Conservation (phyloP, 257 asterid species). For the Capsicum rhomboideum region DNA sequence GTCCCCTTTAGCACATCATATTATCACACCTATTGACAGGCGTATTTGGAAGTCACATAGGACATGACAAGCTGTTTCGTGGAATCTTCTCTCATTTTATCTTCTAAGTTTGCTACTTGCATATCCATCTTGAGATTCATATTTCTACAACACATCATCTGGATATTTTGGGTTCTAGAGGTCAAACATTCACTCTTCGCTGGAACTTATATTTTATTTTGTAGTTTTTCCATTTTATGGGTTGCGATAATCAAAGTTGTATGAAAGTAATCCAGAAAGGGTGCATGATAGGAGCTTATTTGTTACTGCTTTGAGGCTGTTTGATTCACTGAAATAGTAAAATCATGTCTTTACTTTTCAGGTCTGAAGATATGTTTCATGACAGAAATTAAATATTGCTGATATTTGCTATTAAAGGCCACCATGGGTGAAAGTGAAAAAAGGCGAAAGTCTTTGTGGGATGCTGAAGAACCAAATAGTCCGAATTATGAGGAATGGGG, state of each 20-base stretch:
- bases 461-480: conserved; percentile 1
- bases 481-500: neutral
- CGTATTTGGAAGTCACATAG: neutral
- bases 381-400: neutral
- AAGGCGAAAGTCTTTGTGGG: conserved; percentile 13
- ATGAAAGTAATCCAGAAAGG: neutral
- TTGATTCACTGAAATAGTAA: neutral
- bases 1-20: neutral
- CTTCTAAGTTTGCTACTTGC: neutral
- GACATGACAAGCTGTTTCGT: neutral
- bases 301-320: neutral
- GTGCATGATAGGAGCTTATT: neutral
- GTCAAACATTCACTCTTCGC: neutral
- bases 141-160: neutral
- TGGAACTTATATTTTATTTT: neutral
- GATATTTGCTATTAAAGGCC: conserved; percentile 3
- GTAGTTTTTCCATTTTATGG: neutral
- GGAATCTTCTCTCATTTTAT: neutral
- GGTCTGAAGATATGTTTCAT: neutral
- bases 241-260: neutral
- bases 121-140: neutral
- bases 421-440: conserved; percentile 8
- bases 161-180: neutral
- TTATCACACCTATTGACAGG: neutral
- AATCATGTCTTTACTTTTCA: neutral